Conservation (phyloP, 805 yeast genomes). For the Ogataea allantospora region DNA sequence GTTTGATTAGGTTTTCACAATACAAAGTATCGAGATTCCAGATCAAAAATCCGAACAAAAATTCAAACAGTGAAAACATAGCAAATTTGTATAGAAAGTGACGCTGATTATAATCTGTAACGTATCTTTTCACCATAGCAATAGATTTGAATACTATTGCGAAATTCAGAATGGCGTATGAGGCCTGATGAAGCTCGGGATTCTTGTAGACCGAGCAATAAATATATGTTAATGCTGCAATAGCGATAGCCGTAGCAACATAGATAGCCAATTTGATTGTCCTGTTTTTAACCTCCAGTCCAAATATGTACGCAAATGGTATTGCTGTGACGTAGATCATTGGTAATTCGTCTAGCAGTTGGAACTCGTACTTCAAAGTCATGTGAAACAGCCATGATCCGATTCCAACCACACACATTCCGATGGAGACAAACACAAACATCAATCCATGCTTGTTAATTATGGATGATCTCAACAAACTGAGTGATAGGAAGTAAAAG, state of each 20-base stretch:
- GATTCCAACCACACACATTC: slow-evolving; percentile 82
- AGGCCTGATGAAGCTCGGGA: slow-evolving; percentile 84
- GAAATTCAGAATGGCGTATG: slow-evolving; percentile 71
- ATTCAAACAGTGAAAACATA: slow-evolving; percentile 56
- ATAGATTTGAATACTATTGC: slow-evolving; percentile 60
- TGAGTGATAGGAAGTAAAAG: slow-evolving; percentile 40
- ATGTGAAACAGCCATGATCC: slow-evolving; percentile 95
- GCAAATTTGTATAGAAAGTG: slow-evolving; percentile 54
- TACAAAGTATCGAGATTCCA: slow-evolving; percentile 87
- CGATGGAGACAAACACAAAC: slow-evolving; percentile 65
- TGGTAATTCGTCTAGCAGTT: slow-evolving; percentile 87
- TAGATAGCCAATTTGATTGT: slow-evolving; percentile 14
- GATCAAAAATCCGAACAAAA: slow-evolving; percentile 67
- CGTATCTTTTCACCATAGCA: slow-evolving; percentile 49
- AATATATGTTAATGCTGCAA: slow-evolving; percentile 37
- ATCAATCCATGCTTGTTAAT: slow-evolving; percentile 64
- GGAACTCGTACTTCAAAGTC: slow-evolving; percentile 86
- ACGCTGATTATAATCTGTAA: slow-evolving; percentile 47
- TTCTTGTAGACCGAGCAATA: slow-evolving; percentile 54
- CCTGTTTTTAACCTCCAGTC: slow-evolving; percentile 20
- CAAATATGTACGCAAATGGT: slow-evolving; percentile 52
- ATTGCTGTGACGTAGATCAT: slow-evolving; percentile 96
- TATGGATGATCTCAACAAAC: slow-evolving; percentile 48
- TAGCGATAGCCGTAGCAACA: slow-evolving; percentile 12
- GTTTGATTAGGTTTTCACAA: slow-evolving; percentile 56